Evolutionary conservation across 2,329 filamentous ascomycete genomes (phyloP).

Genomic region (Aspergillus fructus): DNA sequence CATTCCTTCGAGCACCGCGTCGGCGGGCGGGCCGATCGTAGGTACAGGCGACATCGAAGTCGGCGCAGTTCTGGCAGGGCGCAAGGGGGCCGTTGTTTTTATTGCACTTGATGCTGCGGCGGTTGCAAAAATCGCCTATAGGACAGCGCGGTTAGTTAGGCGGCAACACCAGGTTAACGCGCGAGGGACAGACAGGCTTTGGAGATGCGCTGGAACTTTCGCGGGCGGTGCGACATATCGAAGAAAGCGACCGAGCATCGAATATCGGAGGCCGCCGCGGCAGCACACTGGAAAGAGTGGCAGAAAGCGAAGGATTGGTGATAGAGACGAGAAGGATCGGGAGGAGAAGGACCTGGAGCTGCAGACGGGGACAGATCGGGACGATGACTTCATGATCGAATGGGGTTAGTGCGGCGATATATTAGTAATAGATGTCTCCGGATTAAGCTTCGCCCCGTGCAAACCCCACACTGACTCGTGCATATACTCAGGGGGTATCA

Average conservation of each 20-base stretch:
- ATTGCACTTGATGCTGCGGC: conserved; percentile 5
- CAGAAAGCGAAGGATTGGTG: not conserved
- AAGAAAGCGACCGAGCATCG: not conserved
- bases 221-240: conserved; percentile 1
- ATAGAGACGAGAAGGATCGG: not conserved
- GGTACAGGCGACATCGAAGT: conserved; percentile 4
- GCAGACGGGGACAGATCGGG: not conserved
- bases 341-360: not conserved
- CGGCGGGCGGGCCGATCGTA: not conserved
- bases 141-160: not conserved
- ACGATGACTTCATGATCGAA: not conserved
- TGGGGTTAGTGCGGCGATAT: not conserved
- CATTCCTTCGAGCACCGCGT: not conserved
- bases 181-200: conserved; percentile 1
- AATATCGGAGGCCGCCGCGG: not conserved
- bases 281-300: not conserved
- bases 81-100: conserved; percentile 2
- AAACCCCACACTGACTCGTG: too few species aligned
- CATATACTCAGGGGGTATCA: too few species aligned
- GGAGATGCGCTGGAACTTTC: conserved; percentile 7
- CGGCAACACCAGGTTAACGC: not conserved
- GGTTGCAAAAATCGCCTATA: conserved; percentile 4
- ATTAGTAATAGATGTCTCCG: not conserved
- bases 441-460: too few species aligned
- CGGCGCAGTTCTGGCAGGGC: conserved; percentile 5